Evolutionary conservation across 2,329 filamentous ascomycete genomes (phyloP).

Genomic region (Bipolaris cookei): DNA sequence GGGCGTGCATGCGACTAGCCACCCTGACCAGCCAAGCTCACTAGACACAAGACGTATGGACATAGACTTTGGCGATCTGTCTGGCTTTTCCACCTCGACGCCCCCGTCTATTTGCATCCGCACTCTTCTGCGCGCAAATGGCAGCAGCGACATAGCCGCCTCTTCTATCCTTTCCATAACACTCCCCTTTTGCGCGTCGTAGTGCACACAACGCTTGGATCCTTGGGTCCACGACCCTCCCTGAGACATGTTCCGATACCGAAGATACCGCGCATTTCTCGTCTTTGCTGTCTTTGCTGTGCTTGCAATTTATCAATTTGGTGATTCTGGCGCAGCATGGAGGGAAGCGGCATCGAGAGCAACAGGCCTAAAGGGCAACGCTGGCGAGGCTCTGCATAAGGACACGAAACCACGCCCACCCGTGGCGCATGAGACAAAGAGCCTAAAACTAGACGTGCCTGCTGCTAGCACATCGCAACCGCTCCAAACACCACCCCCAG

Average conservation of each 20-base stretch:
- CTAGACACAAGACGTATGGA: slow-evolving; percentile 19
- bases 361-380: slow-evolving; percentile 25
- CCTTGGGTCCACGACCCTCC: slow-evolving; percentile 11
- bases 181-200: slow-evolving; percentile 11
- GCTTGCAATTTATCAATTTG: slow-evolving; percentile 62
- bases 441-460: slow-evolving; percentile 40
- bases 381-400: slow-evolving; percentile 23
- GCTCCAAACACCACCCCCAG: slow-evolving; percentile 40
- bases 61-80: slow-evolving; percentile 14
- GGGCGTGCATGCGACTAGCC: slow-evolving; percentile 24
- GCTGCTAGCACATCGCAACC: slow-evolving; percentile 34
- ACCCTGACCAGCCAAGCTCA: slow-evolving; percentile 30
- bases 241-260: slow-evolving; percentile 61
- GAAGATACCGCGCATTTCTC: slow-evolving; percentile 67
- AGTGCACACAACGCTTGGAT: slow-evolving; percentile 16
- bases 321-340: slow-evolving; percentile 53
- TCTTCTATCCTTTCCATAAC: slow-evolving; percentile 3
- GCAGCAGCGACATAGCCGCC: slow-evolving; percentile 23
- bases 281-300: slow-evolving; percentile 62
- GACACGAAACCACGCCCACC: slow-evolving; percentile 32
- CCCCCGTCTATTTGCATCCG: slow-evolving; percentile 7
- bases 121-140: slow-evolving; percentile 22
- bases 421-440: slow-evolving; percentile 43
- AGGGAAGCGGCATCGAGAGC: slow-evolving; percentile 32
- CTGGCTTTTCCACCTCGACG: slow-evolving; percentile 1